Conservation (phyloP, 176 grass and related monocot genomes). For the Puccinellia tenuiflora region DNA sequence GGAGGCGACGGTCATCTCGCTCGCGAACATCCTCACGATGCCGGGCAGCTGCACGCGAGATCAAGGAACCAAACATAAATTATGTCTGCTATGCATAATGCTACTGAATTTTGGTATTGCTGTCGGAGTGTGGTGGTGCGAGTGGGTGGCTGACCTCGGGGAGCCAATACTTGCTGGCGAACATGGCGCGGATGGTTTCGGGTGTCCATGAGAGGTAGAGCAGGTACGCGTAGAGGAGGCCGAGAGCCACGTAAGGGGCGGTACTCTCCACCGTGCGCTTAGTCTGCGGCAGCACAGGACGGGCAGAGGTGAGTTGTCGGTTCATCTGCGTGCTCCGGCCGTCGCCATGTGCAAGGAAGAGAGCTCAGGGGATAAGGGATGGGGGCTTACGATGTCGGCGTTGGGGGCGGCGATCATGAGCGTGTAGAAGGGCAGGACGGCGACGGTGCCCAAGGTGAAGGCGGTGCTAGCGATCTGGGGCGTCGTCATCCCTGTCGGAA, state of each 20-base stretch:
- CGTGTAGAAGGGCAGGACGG: constrained; percentile 95
- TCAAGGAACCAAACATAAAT: fast-evolving
- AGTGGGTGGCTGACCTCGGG: constrained; percentile 49
- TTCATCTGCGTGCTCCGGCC: background rate
- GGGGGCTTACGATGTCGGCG: constrained; percentile 57
- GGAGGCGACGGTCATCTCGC: constrained; percentile 87
- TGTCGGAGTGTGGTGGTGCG: background rate
- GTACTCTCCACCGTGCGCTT: constrained; percentile 78
- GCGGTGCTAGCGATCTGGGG: constrained; percentile 79
- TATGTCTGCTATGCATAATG: too few relatives aligned
- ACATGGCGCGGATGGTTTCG: constrained; percentile 73
- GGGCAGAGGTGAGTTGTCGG: background rate
- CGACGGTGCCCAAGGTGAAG: constrained; percentile 82
- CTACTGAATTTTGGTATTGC: background rate
- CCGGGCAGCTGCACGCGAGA: constrained; percentile 41
- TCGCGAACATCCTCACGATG: constrained; percentile 81
- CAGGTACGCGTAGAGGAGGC: constrained; percentile 81
- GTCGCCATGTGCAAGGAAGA: background rate
- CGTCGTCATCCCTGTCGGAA: constrained; percentile 46
- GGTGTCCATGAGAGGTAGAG: constrained; percentile 93
- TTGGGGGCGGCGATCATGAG: constrained; percentile 96
- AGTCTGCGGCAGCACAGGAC: constrained; percentile 36
- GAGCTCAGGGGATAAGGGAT: background rate
- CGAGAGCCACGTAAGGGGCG: constrained; percentile 57
- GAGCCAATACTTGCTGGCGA: constrained; percentile 93